phyloP scores from a whole-genome alignment of 495 filamentous ascomycete species.

The Neurospora tetrasperma region DNA sequence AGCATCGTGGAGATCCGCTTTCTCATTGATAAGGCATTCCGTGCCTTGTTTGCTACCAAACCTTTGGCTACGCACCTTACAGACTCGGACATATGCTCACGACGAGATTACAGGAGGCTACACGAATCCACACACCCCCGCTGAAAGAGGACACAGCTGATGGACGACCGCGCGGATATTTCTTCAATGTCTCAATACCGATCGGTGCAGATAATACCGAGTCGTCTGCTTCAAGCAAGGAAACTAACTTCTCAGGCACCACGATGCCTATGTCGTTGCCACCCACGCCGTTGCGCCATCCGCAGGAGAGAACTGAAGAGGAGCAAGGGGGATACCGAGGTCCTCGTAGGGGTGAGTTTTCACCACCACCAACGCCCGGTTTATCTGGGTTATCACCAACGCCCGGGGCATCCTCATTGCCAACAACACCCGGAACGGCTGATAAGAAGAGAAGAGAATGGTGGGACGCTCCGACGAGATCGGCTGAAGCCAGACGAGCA shows the following conservation, averaged over 20 bases:
- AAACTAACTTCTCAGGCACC: neutral
- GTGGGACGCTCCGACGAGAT: constrained; percentile 8
- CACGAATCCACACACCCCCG: constrained; percentile 37
- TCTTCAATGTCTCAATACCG: constrained; percentile 32
- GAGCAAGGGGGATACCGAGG: neutral
- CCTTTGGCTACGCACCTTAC: neutral
- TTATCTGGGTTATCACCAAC: neutral
- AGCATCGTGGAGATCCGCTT: neutral
- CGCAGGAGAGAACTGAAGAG: neutral
- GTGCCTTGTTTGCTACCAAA: constrained; percentile 19
- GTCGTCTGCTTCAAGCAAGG: neutral
- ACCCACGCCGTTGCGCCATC: neutral
- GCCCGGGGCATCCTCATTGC: neutral
- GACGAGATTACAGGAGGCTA: constrained; percentile 30
- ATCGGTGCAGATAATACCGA: neutral
- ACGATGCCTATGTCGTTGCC: neutral
- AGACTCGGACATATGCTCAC: neutral
- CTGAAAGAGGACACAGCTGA: constrained; percentile 22
- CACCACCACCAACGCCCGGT: neutral
- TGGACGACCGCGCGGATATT: constrained; percentile 32
- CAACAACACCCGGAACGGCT: neutral
- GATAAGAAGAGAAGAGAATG: constrained; percentile 8
- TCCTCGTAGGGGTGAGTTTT: neutral
- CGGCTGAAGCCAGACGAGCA: neutral
- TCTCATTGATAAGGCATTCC: neutral